phyloP scores from a whole-genome alignment of 129 eudicot genomes.

The Mikania micrantha region DNA sequence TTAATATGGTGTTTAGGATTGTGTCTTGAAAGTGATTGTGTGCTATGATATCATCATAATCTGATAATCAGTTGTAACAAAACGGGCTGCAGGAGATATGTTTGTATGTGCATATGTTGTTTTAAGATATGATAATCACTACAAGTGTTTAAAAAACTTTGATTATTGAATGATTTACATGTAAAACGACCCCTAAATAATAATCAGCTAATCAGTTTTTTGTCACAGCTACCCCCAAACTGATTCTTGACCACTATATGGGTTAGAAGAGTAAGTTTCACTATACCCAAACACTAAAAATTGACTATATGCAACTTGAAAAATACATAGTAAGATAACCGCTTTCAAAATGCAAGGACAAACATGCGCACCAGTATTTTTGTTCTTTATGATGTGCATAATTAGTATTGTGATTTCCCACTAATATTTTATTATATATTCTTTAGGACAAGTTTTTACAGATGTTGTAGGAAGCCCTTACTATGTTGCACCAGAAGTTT shows the following conservation, averaged over 20 bases:
- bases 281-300: neutral
- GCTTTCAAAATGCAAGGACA: neutral
- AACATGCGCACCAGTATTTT: neutral
- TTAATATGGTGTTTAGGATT: neutral
- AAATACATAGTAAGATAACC: neutral
- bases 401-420: neutral
- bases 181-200: neutral
- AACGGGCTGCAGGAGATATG: neutral
- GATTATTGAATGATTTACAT: neutral
- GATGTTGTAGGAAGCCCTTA: constrained; percentile 94
- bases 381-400: neutral
- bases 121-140: neutral
- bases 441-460: constrained; percentile 43
- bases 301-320: neutral
- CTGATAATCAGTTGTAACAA: neutral
- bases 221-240: neutral
- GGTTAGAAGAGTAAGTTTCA: too few species aligned
- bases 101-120: neutral
- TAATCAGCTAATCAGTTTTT: neutral
- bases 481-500: constrained; percentile 91
- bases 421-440: neutral
- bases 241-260: neutral
- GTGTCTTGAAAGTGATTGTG: neutral
- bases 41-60: too few species aligned
- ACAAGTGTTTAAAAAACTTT: neutral